Percentiles rank a stretch among this genome's conserved stretches.
Evolutionary conservation across 2,329 filamentous ascomycete genomes (phyloP).

Genomic region (Huntiella moniliformis): DNA sequence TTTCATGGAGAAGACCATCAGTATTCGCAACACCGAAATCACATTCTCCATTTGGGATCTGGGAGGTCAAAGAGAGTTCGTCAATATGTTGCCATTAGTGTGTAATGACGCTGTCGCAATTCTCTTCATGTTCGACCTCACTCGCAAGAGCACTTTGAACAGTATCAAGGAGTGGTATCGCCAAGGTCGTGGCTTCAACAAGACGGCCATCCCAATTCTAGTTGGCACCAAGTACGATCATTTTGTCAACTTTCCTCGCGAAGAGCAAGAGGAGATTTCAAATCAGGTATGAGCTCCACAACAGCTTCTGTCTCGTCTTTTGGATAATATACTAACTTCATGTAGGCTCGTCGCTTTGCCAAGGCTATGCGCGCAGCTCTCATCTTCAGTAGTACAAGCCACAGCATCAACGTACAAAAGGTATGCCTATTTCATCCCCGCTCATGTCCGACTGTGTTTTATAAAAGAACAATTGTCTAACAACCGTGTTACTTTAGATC

Average conservation of each 20-base stretch:
- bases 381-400: constrained; percentile 96
- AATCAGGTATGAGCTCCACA: constrained; percentile 47
- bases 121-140: constrained; percentile 98
- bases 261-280: constrained; percentile 97
- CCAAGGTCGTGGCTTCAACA: constrained; percentile 95
- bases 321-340: background rate
- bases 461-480: background rate
- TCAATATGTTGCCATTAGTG: constrained; percentile 98
- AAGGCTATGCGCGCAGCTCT: constrained; percentile 96
- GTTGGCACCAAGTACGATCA: constrained; percentile 98
- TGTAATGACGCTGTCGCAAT: constrained; percentile 98
- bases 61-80: constrained; percentile 93
- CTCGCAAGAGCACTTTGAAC: constrained; percentile 92
- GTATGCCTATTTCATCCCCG: constrained; percentile 26
- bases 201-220: constrained; percentile 95
- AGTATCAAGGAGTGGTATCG: constrained; percentile 99
- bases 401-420: constrained; percentile 98
- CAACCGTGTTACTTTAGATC: constrained; percentile 39
- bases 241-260: constrained; percentile 93
- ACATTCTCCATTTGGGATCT: constrained; percentile 99
- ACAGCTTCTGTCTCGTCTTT: background rate
- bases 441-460: background rate
- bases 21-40: constrained; percentile 97
- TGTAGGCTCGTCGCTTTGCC: constrained; percentile 76
- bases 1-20: constrained; percentile 99